Evolutionary conservation across 306 rosid species (phyloP).

Genomic region (Gynostemma pentaphyllum): DNA sequence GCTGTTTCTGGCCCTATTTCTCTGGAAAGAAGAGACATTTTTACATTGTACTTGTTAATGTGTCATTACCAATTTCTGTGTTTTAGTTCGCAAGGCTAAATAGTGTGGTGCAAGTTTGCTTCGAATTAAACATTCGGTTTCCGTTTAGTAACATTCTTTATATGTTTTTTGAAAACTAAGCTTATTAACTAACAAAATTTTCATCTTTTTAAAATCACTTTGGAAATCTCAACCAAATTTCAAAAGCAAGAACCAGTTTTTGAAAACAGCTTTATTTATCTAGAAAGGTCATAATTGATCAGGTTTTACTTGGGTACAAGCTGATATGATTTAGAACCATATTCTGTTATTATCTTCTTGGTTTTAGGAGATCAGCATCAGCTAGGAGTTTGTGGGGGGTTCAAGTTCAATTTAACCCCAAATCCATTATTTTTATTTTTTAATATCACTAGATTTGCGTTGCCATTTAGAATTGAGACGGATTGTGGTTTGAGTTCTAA

Average conservation of each 20-base stretch:
- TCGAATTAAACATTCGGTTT: no score
- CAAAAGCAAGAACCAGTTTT: no score
- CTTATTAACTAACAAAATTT: no score
- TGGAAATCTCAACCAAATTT: no score
- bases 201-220: no score
- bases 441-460: neutral
- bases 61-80: no score
- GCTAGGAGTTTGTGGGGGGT: neutral
- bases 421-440: neutral
- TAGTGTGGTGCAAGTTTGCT: neutral
- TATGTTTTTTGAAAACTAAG: no score
- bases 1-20: no score
- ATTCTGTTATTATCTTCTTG: neutral
- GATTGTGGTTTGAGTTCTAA: neutral
- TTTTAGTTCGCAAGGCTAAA: no score
- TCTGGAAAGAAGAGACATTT: no score
- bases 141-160: no score
- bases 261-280: neutral
- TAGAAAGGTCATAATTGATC: neutral
- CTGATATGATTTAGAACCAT: neutral
- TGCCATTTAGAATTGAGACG: conserved; percentile 2
- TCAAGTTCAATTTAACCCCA: neutral
- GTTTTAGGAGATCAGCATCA: neutral
- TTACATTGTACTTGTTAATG: no score
- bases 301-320: neutral